Base-by-base conservation (phyloP, 2,329 filamentous ascomycete species). In the Sclerotinia trifoliorum region DNA sequence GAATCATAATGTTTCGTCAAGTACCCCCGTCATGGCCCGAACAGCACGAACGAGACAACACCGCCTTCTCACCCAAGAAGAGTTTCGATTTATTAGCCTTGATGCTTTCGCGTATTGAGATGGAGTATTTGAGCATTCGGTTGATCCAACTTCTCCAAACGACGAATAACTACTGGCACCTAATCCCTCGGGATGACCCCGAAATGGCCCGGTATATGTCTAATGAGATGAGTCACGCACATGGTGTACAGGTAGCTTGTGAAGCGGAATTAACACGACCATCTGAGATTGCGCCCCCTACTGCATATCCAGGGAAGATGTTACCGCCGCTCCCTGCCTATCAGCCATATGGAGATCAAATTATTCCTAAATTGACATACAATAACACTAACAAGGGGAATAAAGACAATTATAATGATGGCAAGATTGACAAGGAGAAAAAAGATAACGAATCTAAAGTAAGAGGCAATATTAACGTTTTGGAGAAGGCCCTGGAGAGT, bases 41-140 rank as follows among this genome's bases (percentile, higher is more conserved):
- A 26, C 66, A 51, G 29, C 66, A 68, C 48, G 66, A 68, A 57
- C 58, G 66, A 26, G 66, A 68, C 32, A 68, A 68, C 5, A 68
- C 10, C 17, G 32, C 49, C 8, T 44, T 52, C 6, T 19, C 32
- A 24, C 66, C 66, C 21, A 68, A 68, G 26, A 42, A 52, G 13
- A 60, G 35, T 24, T 65, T 49, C 26, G 66, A 68, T 8, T 29
- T 65, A 10, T 24, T 68, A 11, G 35, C 42, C 6, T 35, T 57
- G 49, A 68, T 68, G 66, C 66, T 68, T 26, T 55, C 51, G 7
- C 51, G 66, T 19, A 68, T 68, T 2, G 66, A 68, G n/a, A 49
- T 68, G 66, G 66, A 68, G 21, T 68, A 68, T 24, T 19, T 68
- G 10, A 42, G 46, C 19, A 55, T 57, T 1, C 49, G 66, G 4